Percentiles rank a stretch among this genome's conserved stretches.
phyloP scores from a whole-genome alignment of 2,329 filamentous ascomycete genomes.

The Helotiales sp. region DNA sequence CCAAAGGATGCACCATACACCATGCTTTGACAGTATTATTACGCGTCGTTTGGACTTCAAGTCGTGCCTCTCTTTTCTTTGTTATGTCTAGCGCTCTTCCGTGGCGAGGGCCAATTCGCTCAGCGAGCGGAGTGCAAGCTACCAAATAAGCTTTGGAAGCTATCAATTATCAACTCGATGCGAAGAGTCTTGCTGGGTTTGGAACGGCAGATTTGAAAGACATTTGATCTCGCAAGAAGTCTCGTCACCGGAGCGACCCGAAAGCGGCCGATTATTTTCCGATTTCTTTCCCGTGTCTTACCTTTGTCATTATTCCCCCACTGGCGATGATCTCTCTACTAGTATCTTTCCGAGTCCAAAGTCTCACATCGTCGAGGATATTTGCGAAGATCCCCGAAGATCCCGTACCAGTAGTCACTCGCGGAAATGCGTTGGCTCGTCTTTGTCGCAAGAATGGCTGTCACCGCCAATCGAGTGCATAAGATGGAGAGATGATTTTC shows the following conservation, averaged over 20 bases:
- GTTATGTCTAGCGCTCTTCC: too few species aligned
- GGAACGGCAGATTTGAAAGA: not conserved
- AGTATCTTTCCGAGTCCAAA: not conserved
- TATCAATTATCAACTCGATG: too few species aligned
- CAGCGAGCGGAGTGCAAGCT: not conserved
- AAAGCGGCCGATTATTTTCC: not conserved
- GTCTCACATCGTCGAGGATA: not conserved
- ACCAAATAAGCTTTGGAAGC: too few species aligned
- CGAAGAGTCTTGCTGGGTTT: too few species aligned
- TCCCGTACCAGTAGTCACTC: not conserved
- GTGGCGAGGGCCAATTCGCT: too few species aligned
- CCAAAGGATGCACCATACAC: not conserved
- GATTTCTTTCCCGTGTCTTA: conserved; percentile 1
- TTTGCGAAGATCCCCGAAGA: not conserved
- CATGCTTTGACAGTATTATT: not conserved
- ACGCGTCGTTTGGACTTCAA: not conserved
- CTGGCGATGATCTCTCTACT: not conserved
- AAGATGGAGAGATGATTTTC: not conserved
- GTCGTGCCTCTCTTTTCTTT: not conserved
- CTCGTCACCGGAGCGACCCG: not conserved
- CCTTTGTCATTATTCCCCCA: not conserved
- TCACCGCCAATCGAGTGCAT: too few species aligned
- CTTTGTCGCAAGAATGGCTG: too few species aligned
- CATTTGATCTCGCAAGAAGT: not conserved
- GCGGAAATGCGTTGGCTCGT: not conserved